Evolutionary conservation across 768 basidiomycete genomes (phyloP), one percentile per base, ranked within the genome.

Genomic region (Lepiota venenata): DNA sequence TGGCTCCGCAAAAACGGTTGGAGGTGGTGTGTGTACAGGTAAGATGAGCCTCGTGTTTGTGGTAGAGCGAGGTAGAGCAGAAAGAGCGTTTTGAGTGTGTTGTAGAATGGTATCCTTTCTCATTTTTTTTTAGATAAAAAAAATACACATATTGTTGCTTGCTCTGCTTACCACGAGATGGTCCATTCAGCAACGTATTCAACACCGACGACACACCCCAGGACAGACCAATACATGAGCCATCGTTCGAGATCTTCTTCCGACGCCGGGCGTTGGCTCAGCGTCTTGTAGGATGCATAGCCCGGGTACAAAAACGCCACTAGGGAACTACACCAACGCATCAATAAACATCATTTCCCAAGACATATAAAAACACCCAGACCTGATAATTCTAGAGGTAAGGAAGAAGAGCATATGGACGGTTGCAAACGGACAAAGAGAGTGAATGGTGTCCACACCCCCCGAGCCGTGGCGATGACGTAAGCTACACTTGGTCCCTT

Each of bases 151-250:
- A n/a, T n/a, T n/a, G n/a, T n/a, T n/a, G n/a, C n/a, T n/a, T n/a
- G 9, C 0, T 2, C 4, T 18, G 74, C 87, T 62, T 61, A 91
- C 94, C 93, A 94, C 57, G 85, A 90, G 27, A 96, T 72, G 14
- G 87, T 69, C 91, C 93, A 95, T 63, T 94, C 93, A 8, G 86
- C 87, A 22, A 90, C 74, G 63, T 88, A 88, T 69, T 97, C 94
- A 4, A 91, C 71, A 3, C 82, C 86, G 14, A 93, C 80, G 62
- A 93, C 83, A 64, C 87, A 88, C 2, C 90, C 88, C 2, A 91
- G 78, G 0, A 91, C 88, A n/a, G 85, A 85, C 94, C 95, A 98
- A 63, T 97, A 98, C 91, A 93, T 95, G 50, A 98, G 78, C 93
- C 95, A 97, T 70, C 93, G 77, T 66, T 97, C 95, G 8, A 95